Evolutionary conservation across 352 stramenopile genomes (phyloP).

Genomic region (Phytophthora megakarya): DNA sequence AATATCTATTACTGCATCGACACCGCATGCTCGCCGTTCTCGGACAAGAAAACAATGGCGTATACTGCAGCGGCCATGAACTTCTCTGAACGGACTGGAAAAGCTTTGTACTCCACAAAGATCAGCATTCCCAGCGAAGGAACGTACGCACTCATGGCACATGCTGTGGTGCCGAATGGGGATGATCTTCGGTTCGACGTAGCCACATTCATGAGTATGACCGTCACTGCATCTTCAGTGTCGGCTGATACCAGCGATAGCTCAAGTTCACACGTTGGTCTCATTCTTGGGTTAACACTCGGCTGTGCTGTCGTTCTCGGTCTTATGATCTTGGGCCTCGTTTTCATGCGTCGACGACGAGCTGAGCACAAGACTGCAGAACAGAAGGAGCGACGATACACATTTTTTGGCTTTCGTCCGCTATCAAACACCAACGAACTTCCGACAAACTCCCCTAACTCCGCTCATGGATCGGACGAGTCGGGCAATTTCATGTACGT

Average conservation of each 20-base stretch:
- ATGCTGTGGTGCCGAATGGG: slow-evolving; percentile 53
- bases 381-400: slow-evolving; percentile 32
- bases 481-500: slow-evolving; percentile 61
- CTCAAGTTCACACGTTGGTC: slow-evolving; percentile 25
- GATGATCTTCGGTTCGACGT: slow-evolving; percentile 48
- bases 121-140: slow-evolving; percentile 45
- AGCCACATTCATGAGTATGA: slow-evolving; percentile 42
- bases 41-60: slow-evolving; percentile 36
- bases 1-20: slow-evolving; percentile 55
- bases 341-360: slow-evolving; percentile 30
- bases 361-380: slow-evolving; percentile 6
- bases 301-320: slow-evolving; percentile 36
- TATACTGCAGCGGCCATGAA: slow-evolving; percentile 40
- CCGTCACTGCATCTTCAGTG: slow-evolving; percentile 26
- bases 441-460: slow-evolving; percentile 44
- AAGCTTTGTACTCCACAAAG: slow-evolving; percentile 28
- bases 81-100: slow-evolving; percentile 30
- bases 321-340: slow-evolving; percentile 33
- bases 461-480: slow-evolving; percentile 41
- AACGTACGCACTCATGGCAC: slow-evolving; percentile 54
- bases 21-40: slow-evolving; percentile 54
- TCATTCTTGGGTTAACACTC: slow-evolving; percentile 46
- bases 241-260: slow-evolving; percentile 11
- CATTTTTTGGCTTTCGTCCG: slow-evolving; percentile 48
- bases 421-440: slow-evolving; percentile 48